Percentiles rank a stretch among this genome's conserved stretches.
Evolutionary conservation across 805 yeast genomes (phyloP).

Genomic region (Zygoascus bituminiphila): DNA sequence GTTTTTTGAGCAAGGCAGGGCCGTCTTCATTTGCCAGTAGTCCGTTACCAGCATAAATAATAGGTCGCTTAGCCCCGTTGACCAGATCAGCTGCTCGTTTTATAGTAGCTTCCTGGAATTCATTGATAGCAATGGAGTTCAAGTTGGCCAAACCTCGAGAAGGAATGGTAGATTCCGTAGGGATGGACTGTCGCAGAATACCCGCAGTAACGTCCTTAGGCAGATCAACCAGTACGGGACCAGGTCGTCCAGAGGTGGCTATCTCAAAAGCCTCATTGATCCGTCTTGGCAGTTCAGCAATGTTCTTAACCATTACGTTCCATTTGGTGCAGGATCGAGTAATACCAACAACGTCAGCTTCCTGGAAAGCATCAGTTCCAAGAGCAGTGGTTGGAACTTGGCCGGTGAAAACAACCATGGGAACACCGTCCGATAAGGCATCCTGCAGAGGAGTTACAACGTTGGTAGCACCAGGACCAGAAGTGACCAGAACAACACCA

Average conservation of each 20-base stretch:
- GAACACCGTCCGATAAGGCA: conserved; percentile 95
- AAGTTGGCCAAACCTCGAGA: conserved; percentile 57
- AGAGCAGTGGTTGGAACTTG: conserved; percentile 94
- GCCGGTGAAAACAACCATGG: conserved; percentile 93
- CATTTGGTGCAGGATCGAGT: conserved; percentile 97
- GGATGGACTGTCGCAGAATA: conserved; percentile 76
- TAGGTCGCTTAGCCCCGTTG: conserved; percentile 77
- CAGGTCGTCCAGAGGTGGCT: conserved; percentile 94
- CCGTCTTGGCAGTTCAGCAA: conserved; percentile 89
- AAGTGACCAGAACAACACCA: conserved; percentile 96
- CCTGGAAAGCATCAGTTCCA: conserved; percentile 99
- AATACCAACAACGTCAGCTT: conserved; percentile 95
- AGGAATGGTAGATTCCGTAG: conserved; percentile 67
- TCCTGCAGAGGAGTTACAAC: conserved; percentile 98
- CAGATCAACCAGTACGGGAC: conserved; percentile 94
- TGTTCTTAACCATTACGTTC: conserved; percentile 97
- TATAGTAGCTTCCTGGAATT: conserved; percentile 67
- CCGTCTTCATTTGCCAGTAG: conserved; percentile 72
- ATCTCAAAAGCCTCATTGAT: conserved; percentile 98
- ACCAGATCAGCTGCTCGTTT: conserved; percentile 69
- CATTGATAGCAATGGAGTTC: conserved; percentile 61
- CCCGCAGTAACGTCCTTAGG: conserved; percentile 98
- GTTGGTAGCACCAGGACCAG: conserved; percentile 99
- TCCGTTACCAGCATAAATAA: conserved; percentile 91
- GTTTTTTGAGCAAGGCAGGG: conserved; percentile 67